Evolutionary conservation across 2,329 filamentous ascomycete species (phyloP).

Genomic region (Paracorniculantispora psalliotae): DNA sequence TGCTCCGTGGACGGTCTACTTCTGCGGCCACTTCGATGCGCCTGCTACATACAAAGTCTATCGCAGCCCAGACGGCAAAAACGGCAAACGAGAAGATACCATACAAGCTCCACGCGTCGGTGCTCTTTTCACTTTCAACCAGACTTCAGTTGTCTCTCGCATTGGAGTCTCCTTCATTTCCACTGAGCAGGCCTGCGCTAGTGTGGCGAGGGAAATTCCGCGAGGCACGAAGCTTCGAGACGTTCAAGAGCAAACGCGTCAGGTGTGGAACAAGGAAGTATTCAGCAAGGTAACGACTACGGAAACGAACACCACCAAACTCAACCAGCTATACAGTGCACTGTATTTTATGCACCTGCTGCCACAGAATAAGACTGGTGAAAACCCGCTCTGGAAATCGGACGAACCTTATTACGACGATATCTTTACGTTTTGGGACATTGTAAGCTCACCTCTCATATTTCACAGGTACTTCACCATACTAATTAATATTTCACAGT

Average conservation of each 20-base stretch:
- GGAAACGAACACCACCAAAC: slow-evolving; percentile 47
- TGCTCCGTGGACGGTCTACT: slow-evolving; percentile 58
- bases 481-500: slow-evolving; percentile 23
- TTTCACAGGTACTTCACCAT: not conserved
- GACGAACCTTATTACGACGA: slow-evolving; percentile 67
- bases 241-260: slow-evolving; percentile 42
- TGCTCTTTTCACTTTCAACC: slow-evolving; percentile 51
- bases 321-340: slow-evolving; percentile 60
- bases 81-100: not conserved
- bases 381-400: slow-evolving; percentile 63
- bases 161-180: slow-evolving; percentile 69
- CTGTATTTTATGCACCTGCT: slow-evolving; percentile 67
- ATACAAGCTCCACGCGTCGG: slow-evolving; percentile 38
- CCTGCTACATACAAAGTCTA: slow-evolving; percentile 42
- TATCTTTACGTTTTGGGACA: slow-evolving; percentile 65
- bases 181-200: slow-evolving; percentile 51
- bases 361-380: slow-evolving; percentile 65
- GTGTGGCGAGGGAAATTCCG: slow-evolving; percentile 53
- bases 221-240: slow-evolving; percentile 35
- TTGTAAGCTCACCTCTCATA: slow-evolving; percentile 13
- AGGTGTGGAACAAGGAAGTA: slow-evolving; percentile 57
- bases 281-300: slow-evolving; percentile 60
- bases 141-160: slow-evolving; percentile 45
- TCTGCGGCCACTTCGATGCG: slow-evolving; percentile 56
- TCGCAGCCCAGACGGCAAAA: slow-evolving; percentile 26